Conservation (phyloP, 768 basidiomycete species). For the Mycena capillaripes region DNA sequence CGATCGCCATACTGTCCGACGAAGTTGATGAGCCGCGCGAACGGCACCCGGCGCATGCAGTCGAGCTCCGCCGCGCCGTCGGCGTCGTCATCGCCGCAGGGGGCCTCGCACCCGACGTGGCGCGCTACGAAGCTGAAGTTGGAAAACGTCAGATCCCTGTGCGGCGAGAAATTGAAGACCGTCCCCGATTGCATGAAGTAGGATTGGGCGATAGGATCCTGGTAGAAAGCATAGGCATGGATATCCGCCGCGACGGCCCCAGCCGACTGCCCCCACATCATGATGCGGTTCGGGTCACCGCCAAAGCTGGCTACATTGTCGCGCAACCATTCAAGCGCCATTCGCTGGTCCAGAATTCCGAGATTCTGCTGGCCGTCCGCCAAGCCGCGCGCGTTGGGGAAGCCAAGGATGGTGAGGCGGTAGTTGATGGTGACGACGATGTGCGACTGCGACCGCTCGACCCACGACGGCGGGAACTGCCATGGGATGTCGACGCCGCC, state of each 20-base stretch:
- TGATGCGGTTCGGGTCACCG: slow-evolving; percentile 12
- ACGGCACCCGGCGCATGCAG: slow-evolving; percentile 16
- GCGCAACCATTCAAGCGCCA: slow-evolving; percentile 10
- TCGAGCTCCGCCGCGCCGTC: slow-evolving; percentile 16
- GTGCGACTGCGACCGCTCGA: slow-evolving; percentile 28
- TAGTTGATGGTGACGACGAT: slow-evolving; percentile 18
- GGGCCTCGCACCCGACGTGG: slow-evolving; percentile 7
- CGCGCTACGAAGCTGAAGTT: slow-evolving; percentile 17
- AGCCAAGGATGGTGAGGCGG: slow-evolving; percentile 13
- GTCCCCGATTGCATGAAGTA: slow-evolving; percentile 12
- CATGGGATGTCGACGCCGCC: slow-evolving; percentile 15
- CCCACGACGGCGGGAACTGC: slow-evolving; percentile 39
- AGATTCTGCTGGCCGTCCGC: slow-evolving; percentile 8
- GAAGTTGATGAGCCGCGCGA: slow-evolving; percentile 12
- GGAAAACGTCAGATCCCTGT: slow-evolving; percentile 1
- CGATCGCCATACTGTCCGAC: slow-evolving; percentile 13
- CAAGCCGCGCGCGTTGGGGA: slow-evolving; percentile 11
- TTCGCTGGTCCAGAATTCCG: slow-evolving; percentile 15
- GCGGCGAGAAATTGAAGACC: slow-evolving; percentile 1
- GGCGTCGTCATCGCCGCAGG: slow-evolving; percentile 1
- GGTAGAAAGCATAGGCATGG: slow-evolving; percentile 11
- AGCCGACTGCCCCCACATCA: slow-evolving; percentile 14
- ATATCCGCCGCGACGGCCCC: slow-evolving; percentile 13
- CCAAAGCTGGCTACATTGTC: slow-evolving; percentile 9
- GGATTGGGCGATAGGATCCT: slow-evolving; percentile 16